Evolutionary conservation across 1,284 basidiomycete genomes (phyloP).

Genomic region (Austroboletus novae-zelandiae): DNA sequence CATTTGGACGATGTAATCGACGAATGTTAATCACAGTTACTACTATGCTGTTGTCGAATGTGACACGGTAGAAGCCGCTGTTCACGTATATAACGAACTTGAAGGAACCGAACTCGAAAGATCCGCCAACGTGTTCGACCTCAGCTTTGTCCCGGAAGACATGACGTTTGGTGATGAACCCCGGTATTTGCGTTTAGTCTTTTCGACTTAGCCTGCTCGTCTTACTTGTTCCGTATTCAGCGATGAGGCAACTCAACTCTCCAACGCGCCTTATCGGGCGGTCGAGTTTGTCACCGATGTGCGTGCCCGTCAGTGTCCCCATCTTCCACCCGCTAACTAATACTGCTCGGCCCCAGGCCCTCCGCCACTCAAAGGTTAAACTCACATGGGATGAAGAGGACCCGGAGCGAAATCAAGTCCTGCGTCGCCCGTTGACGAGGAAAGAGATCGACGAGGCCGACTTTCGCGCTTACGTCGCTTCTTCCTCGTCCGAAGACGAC

Average conservation of each 20-base stretch:
- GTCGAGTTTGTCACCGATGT: constrained; percentile 95
- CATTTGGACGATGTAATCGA: background rate
- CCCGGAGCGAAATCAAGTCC: constrained; percentile 80
- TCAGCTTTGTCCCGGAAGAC: constrained; percentile 91
- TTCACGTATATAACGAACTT: constrained; percentile 82
- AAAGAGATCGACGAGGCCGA: constrained; percentile 89
- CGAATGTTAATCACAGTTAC: constrained; percentile 58
- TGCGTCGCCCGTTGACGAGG: constrained; percentile 73
- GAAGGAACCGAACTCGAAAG: constrained; percentile 96
- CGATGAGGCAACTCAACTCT: constrained; percentile 78
- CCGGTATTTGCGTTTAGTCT: constrained; percentile 43
- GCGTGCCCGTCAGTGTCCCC: constrained; percentile 28
- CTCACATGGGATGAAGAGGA: constrained; percentile 99
- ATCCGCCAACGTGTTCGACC: constrained; percentile 94
- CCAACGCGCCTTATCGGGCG: constrained; percentile 68
- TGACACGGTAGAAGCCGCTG: constrained; percentile 75
- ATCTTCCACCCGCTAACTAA: background rate
- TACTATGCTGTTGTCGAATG: constrained; percentile 97
- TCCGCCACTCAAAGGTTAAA: constrained; percentile 98
- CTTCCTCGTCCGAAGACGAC: constrained; percentile 59
- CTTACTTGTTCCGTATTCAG: constrained; percentile 38
- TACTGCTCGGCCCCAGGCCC: constrained; percentile 57
- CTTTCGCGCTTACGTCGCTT: constrained; percentile 83
- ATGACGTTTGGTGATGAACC: constrained; percentile 88
- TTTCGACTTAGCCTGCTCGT: background rate